Base-by-base conservation (phyloP, 331 rosid species). In the Acacia pycnantha region DNA sequence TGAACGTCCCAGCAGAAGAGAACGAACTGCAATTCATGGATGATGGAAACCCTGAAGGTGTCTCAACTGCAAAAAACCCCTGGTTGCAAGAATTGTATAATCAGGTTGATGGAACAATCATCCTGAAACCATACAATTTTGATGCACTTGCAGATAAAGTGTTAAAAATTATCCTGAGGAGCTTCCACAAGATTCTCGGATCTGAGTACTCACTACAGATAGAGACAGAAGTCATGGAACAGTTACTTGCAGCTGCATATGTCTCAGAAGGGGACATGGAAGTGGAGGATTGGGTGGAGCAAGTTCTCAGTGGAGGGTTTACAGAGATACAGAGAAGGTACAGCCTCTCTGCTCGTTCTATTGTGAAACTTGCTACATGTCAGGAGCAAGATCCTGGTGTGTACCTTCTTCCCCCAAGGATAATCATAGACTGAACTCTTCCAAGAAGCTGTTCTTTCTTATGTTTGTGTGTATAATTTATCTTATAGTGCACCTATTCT, bases 1-100 rank as follows among this genome's bases (percentile, higher is more conserved):
- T 96, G 90, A 96, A 94, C 83, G 92, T 89, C 66, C 98, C 98
- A 8, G 98, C 97, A 1, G 93, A 90, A 84, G 96, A 89, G 33
- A 85, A 76, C 24, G 91, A 83, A 69, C 80, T 46, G 54, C 86
- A 77, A 44, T 87, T 82, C 51, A 59, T 43, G 4, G 84, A 82
- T 19, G 85, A 83, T 12, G 84, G 79, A 65, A 81, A 70, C 81
- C 76, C 83, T 3, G 92, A 88, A 77, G 79, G 80, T 51, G 90
- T 85, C 81, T 74, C 85, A 65, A 53, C 88, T 0, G 87, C 83
- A 70, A 88, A 65, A 73, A 84, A 77, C 79, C 83, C 83, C 41
- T 94, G 97, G 98, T 74, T 96, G 80, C 94, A 89, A 82, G 93
- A 85, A 61, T 88, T 90, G 81, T 75, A 77, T 73, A 78, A 82